phyloP scores from a whole-genome alignment of 73 alveolate genomes.

The Paramecium tetraurelia region DNA sequence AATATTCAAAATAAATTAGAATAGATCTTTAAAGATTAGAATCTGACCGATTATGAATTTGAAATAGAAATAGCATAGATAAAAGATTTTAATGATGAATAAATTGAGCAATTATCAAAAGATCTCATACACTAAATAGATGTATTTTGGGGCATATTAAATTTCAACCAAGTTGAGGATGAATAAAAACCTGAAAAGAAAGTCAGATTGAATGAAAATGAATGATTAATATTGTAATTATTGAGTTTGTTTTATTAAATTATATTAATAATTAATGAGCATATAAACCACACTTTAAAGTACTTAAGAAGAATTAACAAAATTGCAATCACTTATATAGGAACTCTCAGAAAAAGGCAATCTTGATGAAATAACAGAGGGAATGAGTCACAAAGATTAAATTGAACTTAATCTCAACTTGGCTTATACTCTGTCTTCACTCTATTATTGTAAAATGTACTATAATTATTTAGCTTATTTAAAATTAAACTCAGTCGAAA shows the following conservation, averaged over 20 bases:
- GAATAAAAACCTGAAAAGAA: neutral
- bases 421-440: slow-evolving; percentile 26
- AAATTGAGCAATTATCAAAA: neutral
- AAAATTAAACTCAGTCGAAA: neutral
- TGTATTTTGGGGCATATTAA: neutral
- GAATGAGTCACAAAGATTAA: neutral
- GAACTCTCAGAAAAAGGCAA: neutral
- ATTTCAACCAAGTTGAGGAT: neutral
- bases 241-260: neutral
- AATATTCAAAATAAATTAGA: neutral
- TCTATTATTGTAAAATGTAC: neutral
- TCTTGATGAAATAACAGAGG: neutral
- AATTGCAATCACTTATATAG: neutral
- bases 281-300: slow-evolving; percentile 2
- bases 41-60: neutral
- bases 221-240: neutral
- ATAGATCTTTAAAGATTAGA: neutral
- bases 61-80: neutral
- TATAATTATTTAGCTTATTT: neutral
- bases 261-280: neutral
- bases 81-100: neutral
- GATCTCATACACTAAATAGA: neutral
- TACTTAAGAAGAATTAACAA: neutral
- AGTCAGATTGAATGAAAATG: neutral
- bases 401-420: slow-evolving; percentile 26